phyloP scores from a whole-genome alignment of 176 grass and related monocot species.

The Triticum dicoccoides region DNA sequence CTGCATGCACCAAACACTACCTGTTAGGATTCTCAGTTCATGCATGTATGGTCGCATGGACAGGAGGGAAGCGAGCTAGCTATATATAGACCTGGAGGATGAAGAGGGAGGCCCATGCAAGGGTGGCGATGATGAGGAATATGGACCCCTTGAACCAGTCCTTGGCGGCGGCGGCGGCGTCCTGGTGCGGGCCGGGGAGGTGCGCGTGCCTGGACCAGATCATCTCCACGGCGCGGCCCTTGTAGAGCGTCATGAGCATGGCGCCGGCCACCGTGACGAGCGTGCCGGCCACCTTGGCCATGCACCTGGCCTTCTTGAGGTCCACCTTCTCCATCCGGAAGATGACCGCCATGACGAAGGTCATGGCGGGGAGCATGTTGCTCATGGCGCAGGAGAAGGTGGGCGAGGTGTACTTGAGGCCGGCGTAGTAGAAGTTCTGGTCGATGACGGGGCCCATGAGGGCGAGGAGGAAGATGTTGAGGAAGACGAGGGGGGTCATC shows the following conservation, averaged over 20 bases:
- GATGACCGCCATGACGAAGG: constrained; percentile 83
- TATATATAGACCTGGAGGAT: constrained; percentile 66
- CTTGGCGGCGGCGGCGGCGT: constrained; percentile 47
- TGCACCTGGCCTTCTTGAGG: constrained; percentile 79
- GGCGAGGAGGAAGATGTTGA: constrained; percentile 83
- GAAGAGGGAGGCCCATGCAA: constrained; percentile 98
- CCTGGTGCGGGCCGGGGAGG: constrained; percentile 26
- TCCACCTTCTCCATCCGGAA: constrained; percentile 97
- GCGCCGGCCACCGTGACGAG: constrained; percentile 89
- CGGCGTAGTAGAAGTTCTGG: constrained; percentile 98
- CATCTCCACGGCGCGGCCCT: constrained; percentile 82
- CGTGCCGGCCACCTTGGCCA: constrained; percentile 90
- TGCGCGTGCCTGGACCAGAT: constrained; percentile 66
- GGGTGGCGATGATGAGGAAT: constrained; percentile 90
- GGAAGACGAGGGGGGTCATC: constrained; percentile 52
- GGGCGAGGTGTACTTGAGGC: constrained; percentile 91
- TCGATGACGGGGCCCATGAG: constrained; percentile 92
- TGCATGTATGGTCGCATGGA: not conserved
- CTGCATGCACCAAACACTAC: constrained; percentile 23
- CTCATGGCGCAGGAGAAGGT: constrained; percentile 99
- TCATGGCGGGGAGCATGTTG: constrained; percentile 99
- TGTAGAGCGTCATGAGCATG: constrained; percentile 99
- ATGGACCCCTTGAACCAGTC: constrained; percentile 94
- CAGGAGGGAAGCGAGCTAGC: not conserved
- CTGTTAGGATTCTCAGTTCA: not conserved